Conservation (phyloP, 2,329 filamentous ascomycete species). For the Sporothrix inflata region DNA sequence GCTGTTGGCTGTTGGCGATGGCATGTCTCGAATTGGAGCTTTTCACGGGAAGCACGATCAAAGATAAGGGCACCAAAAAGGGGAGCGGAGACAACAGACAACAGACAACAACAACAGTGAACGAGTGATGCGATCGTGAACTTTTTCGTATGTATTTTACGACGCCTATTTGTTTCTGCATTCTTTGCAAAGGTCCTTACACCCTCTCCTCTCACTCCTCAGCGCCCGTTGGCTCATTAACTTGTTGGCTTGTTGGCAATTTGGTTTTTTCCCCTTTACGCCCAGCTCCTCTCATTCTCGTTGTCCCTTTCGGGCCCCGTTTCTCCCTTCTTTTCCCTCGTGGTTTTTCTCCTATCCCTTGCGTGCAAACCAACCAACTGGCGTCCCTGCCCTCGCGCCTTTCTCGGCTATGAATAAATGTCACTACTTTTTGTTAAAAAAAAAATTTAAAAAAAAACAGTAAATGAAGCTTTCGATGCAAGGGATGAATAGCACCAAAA, state of each 20-base stretch:
- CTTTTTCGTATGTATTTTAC: background rate
- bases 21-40: background rate
- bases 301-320: background rate
- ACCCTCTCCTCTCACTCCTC: background rate
- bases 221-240: background rate
- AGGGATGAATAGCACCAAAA: background rate
- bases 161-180: background rate
- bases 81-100: background rate
- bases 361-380: background rate
- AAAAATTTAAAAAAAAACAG: background rate
- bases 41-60: background rate
- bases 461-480: background rate
- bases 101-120: background rate
- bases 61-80: background rate
- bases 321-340: background rate
- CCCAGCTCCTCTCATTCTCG: background rate
- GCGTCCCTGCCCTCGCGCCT: background rate
- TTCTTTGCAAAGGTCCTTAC: constrained; percentile 3
- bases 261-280: background rate
- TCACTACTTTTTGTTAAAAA: background rate
- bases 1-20: background rate
- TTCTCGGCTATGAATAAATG: background rate
- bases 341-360: constrained; percentile 17
- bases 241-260: background rate
- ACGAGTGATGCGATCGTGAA: background rate